Evolutionary conservation across 805 yeast species (phyloP), one percentile per base, ranked within the genome.

Genomic region (Saturnispora gosingensis): DNA sequence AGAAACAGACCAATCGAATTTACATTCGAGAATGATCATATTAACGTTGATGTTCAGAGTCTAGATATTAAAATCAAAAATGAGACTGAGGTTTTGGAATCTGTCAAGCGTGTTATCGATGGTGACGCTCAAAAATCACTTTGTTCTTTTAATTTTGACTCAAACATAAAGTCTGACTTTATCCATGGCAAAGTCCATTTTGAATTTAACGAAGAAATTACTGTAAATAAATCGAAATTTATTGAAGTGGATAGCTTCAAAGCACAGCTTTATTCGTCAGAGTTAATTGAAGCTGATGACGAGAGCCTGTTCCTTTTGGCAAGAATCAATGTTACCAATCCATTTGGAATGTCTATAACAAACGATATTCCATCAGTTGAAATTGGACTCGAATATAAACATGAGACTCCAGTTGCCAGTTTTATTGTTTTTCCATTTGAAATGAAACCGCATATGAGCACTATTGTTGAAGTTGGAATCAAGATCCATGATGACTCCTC

Each of bases 291-390:
- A 2, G 65, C 77, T 0, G 55, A 59, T 9, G 36, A 50, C 1
- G 52, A 57, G 0, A 56, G 55, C 2, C 52, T 71, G 13, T 54
- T 59, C 5, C 46, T 76, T 4, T 43, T 64, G 42, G 59, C 68
- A 30, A 70, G 65, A 40, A 32, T 69, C 5, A 64, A 61, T 16
- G 34, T 74, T 3, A 35, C 49, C 11, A 75, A 73, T 54, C 74
- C 76, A 1, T 56, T 69, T 22, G 52, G 56, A 7, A n/a, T 68
- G 6, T 53, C 45, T 13, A 10, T 70, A 20, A 58, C 57, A 5
- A 55, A 73, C 20, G 58, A 62, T 5, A 46, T 74, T 5, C 56
- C 50, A 9, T 43, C 43, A 6, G 30, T 55, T 15, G 53, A 43
- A n/a, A 47, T 62, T 50, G 62, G 57, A 35, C 28, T 63, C 15